Evolutionary conservation across 2,329 filamentous ascomycete genomes (phyloP), one percentile per base, ranked within the genome.

Genomic region (Penicillium sp.): DNA sequence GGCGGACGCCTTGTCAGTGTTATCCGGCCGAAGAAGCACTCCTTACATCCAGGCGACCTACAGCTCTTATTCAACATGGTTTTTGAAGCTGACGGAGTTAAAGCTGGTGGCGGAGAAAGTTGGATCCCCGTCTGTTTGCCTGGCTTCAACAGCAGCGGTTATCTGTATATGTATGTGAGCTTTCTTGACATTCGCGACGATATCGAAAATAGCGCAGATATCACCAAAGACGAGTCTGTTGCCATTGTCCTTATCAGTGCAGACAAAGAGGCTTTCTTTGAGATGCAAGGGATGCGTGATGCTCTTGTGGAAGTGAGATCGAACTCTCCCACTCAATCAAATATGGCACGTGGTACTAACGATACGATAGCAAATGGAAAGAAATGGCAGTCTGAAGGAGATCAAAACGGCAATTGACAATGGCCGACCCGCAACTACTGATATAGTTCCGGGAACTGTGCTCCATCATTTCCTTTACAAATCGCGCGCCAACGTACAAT

Each of bases 11-110:
- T 99, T 6, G 94, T 99, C 61, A 97, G 92, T 69, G 95, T 99
- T 36, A 89, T 97, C 16, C 83, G 94, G 36, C 95, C 95, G 6
- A 92, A 95, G 64, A 90, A 94, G 55, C 94, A 99, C 73, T 97
- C 92, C 0, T 81, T 99, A 2, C 95, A 99, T 66, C 94, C 95
- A 0, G 93, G 92, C 60, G 94, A 99, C 70, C 81, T 99, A 25
- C 93, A 97, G 69, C 83, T 99, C 43, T 92, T 99, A 58, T 99
- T 99, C 81, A 97, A 97, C 70, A 99, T 99, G 95, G 85, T 99
- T 2, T 99, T 99, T 67, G 92, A 96, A 76, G 94, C 93, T 2
- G 90, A 91, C 46, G 89, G 90, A 41, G 88, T 99, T 70, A 93
- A 94, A 70, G 88, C 91, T 19, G 92, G 90, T 6, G 91, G 85